These are phyloP conservation scores for Botryotinia calthae DNA, from an alignment of 2,329 filamentous ascomycete genomes.

Conservation along the genomic window DNA sequence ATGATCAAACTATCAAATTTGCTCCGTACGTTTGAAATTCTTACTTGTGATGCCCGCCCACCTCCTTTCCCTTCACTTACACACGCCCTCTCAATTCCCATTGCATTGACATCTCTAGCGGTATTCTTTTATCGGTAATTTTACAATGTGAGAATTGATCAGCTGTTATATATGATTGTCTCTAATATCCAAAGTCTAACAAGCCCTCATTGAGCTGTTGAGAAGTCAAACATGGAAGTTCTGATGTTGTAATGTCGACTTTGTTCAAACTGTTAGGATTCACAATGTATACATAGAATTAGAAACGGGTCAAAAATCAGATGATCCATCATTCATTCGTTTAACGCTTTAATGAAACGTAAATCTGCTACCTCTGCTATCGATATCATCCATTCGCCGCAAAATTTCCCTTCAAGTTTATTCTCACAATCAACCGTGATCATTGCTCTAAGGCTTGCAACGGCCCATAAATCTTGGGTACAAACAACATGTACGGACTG, in stretches of 20 bases:
- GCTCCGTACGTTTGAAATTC: background rate
- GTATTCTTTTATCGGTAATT: background rate
- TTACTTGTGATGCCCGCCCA: background rate
- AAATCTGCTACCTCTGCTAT: background rate
- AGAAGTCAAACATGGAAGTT: background rate
- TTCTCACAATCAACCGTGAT: background rate
- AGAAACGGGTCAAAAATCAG: background rate
- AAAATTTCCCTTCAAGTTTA: background rate
- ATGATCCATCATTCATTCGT: background rate
- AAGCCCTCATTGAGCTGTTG: background rate
- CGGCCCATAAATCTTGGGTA: constrained; percentile 80
- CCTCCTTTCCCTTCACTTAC: background rate
- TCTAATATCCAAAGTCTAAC: background rate
- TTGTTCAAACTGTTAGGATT: background rate
- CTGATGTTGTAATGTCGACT: background rate
- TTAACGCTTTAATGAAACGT: background rate
- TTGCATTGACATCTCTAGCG: background rate
- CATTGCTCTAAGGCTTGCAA: constrained; percentile 63
- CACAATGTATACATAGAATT: background rate
- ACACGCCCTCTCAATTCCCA: background rate
- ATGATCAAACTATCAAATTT: background rate
- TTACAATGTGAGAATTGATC: background rate
- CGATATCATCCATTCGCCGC: background rate
- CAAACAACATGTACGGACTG: constrained; percentile 65
- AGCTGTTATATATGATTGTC: background rate